phyloP scores from a whole-genome alignment of 2,329 filamentous ascomycete species.

The Phialocephala subalpina region DNA sequence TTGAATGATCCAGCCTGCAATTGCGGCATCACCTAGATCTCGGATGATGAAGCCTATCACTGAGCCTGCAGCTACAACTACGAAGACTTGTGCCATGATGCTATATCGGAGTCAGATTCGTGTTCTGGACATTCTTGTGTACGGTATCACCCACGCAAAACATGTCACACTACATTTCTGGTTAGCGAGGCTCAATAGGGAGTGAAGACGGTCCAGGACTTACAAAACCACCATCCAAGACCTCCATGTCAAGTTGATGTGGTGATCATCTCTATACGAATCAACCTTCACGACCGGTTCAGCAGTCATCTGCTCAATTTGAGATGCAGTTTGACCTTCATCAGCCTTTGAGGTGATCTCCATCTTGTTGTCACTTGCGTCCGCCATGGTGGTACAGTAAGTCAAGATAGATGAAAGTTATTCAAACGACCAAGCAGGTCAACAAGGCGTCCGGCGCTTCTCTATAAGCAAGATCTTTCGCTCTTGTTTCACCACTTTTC shows the following conservation, averaged over 20 bases:
- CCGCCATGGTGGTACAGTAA: neutral
- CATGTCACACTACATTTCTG: constrained; percentile 49
- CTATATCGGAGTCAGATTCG: constrained; percentile 36
- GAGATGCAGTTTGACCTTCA: constrained; percentile 20
- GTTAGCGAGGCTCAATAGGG: constrained; percentile 37
- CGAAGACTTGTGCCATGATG: constrained; percentile 62
- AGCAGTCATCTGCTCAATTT: constrained; percentile 23
- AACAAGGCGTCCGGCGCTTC: neutral
- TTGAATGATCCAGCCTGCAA: constrained; percentile 65
- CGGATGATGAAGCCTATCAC: constrained; percentile 64
- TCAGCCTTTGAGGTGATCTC: constrained; percentile 17
- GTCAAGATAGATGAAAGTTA: neutral
- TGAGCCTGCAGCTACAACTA: constrained; percentile 62
- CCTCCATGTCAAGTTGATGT: constrained; percentile 60
- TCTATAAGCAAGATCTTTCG: neutral
- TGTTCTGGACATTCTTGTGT: neutral
- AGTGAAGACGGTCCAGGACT: constrained; percentile 20
- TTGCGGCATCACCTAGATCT: constrained; percentile 57
- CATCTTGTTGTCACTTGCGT: constrained; percentile 9
- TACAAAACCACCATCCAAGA: constrained; percentile 60
- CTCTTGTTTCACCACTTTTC: neutral
- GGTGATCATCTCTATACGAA: constrained; percentile 43
- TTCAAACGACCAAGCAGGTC: neutral
- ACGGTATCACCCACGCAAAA: constrained; percentile 50
- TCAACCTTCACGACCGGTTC: constrained; percentile 31